Base-by-base conservation (phyloP, 2,329 filamentous ascomycete species). In the Fusarium anguioides region DNA sequence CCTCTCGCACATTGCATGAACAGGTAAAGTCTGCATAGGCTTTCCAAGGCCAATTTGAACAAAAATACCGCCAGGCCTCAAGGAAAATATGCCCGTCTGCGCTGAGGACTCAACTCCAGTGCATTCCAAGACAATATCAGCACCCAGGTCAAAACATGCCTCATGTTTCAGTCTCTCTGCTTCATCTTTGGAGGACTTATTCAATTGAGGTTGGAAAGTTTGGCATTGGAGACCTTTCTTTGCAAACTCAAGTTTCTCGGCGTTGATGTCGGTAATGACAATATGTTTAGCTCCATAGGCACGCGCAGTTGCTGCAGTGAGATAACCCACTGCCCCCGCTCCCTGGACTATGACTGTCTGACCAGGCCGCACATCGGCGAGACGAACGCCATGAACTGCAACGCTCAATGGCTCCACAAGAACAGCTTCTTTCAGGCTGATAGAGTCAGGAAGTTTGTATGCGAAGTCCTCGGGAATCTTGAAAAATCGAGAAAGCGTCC, bases 401-500 rank as follows among this genome's bases (percentile, higher is more conserved):
- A 96, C 93, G 31, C 91, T 88, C 18, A 96, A 86, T 6, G 93
- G 93, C 83, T 98, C 95, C 72, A 97, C 88, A 56, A 97, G 81
- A 3, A 95, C 95, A 50, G 93, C 95, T 78, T 97, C 93, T 75
- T 95, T 90, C 46, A 97, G 81, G 1, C 86, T 89, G 49, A 97
- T 88, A 64, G 82, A 78, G 17, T 90, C 87, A 0, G 95, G 93
- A 4, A 98, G 86, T 81, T 92, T 93, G 81, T 96, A 96, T 85
- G 93, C 97, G 76, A 97, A 97, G 78, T 97, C 95, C 68, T 91
- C 88, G 2, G 95, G 93, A 11, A 95, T 84, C 9, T 83, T 76
- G 83, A 95, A 97, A 83, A 94, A 96, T 50, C 92, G 91, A 4
- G 94, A 90, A 46, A 98, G 83, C 1, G 94, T 97, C 48, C 94